Evolutionary conservation across 2,329 filamentous ascomycete species (phyloP).

Genomic region (Paraconiothyrium sp.): DNA sequence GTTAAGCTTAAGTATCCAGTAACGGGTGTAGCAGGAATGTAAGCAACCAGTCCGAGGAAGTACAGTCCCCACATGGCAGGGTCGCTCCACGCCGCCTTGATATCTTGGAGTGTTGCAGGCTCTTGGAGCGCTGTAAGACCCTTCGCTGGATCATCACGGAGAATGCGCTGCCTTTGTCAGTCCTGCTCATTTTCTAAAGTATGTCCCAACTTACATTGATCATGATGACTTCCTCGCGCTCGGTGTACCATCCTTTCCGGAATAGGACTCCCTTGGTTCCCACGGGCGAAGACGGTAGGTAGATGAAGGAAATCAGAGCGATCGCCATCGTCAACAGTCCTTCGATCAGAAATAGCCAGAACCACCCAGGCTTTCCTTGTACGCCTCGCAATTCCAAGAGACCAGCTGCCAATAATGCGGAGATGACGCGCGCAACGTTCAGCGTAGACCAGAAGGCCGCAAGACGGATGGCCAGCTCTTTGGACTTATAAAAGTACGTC

Average conservation of each 20-base stretch:
- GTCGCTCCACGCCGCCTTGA: constrained; percentile 62
- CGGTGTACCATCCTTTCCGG: constrained; percentile 71
- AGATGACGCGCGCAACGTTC: constrained; percentile 62
- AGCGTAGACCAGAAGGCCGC: constrained; percentile 76
- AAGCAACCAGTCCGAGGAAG: constrained; percentile 55
- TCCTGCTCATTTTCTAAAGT: background rate
- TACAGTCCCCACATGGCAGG: constrained; percentile 67
- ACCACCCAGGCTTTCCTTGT: constrained; percentile 62
- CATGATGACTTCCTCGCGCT: constrained; percentile 74
- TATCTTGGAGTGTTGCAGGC: constrained; percentile 57
- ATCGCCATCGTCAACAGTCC: constrained; percentile 43
- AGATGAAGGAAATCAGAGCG: constrained; percentile 40
- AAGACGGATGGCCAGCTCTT: constrained; percentile 73
- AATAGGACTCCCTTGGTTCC: constrained; percentile 38
- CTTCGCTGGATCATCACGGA: constrained; percentile 65
- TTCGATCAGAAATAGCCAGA: constrained; percentile 62
- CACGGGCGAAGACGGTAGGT: constrained; percentile 62
- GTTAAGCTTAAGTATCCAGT: constrained; percentile 52
- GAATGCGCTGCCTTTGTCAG: constrained; percentile 51
- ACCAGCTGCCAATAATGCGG: constrained; percentile 65
- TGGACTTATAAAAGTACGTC: constrained; percentile 78
- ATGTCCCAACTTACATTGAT: constrained; percentile 57
- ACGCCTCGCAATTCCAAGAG: constrained; percentile 62
- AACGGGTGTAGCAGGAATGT: constrained; percentile 49
- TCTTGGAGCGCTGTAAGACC: constrained; percentile 67